Conservation (phyloP, 352 stramenopile species). For the Phytophthora lateralis region DNA sequence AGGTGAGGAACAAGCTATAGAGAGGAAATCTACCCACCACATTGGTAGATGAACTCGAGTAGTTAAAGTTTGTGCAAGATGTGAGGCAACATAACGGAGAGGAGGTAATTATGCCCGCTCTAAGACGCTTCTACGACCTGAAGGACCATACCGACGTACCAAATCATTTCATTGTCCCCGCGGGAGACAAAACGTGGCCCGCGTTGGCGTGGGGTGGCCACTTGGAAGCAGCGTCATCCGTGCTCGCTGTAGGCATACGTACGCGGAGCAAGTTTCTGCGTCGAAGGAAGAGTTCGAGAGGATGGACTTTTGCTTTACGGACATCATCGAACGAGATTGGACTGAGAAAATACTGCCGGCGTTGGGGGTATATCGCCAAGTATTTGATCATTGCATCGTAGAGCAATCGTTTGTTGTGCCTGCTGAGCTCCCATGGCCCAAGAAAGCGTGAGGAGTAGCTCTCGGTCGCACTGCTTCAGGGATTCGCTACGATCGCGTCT, state of each 20-base stretch:
- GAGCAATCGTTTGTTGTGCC: conserved; percentile 35
- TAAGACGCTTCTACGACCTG: conserved; percentile 30
- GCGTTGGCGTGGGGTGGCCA: conserved; percentile 23
- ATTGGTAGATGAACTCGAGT: conserved; percentile 32
- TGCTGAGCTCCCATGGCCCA: conserved; percentile 31
- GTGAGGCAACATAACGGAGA: conserved; percentile 28
- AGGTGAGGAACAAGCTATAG: conserved; percentile 13
- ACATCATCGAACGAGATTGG: conserved; percentile 49
- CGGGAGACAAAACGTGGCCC: conserved; percentile 23
- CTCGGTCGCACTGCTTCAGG: conserved; percentile 43
- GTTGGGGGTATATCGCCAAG: conserved; percentile 27
- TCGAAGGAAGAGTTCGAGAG: conserved; percentile 31
- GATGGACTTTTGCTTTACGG: conserved; percentile 47
- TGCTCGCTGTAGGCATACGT: conserved; percentile 29
- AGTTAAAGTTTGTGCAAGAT: conserved; percentile 29
- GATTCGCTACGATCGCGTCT: conserved; percentile 35
- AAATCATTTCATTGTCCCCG: conserved; percentile 27
- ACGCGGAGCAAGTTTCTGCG: conserved; percentile 30
- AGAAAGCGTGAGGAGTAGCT: conserved; percentile 29
- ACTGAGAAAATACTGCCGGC: conserved; percentile 40
- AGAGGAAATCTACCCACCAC: conserved; percentile 25
- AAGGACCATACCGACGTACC: conserved; percentile 17
- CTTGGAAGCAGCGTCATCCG: conserved; percentile 46
- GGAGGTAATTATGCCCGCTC: conserved; percentile 27
- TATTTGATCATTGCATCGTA: conserved; percentile 41